Percentiles rank a stretch among this genome's conserved stretches.
phyloP scores from a whole-genome alignment of 805 yeast species.

The Kuraishia ogatae region DNA sequence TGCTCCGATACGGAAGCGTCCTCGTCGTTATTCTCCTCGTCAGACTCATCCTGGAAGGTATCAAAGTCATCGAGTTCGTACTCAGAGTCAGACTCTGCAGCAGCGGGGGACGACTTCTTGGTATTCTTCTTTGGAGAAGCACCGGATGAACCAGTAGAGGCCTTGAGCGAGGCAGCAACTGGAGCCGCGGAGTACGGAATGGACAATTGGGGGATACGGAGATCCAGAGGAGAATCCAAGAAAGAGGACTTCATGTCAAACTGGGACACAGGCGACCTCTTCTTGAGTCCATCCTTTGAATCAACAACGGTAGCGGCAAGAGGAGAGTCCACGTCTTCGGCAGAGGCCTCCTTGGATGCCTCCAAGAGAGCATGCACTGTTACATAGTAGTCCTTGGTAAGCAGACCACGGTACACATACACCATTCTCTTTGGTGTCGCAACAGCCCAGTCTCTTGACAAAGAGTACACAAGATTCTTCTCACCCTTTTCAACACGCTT shows the following conservation, averaged over 20 bases:
- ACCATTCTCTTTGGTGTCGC: slow-evolving; percentile 87
- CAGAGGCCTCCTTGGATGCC: slow-evolving; percentile 28
- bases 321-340: slow-evolving; percentile 6
- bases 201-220: slow-evolving; percentile 27
- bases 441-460: slow-evolving; percentile 86
- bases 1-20: slow-evolving; percentile 6
- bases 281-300: not conserved
- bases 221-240: slow-evolving; percentile 21
- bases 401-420: slow-evolving; percentile 71
- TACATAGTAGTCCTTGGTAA: slow-evolving; percentile 66
- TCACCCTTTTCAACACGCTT: slow-evolving; percentile 83
- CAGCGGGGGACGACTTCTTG: slow-evolving; percentile 7
- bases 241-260: slow-evolving; percentile 14
- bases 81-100: slow-evolving; percentile 26
- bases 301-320: not conserved
- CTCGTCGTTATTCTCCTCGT: slow-evolving; percentile 30
- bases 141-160: slow-evolving; percentile 3
- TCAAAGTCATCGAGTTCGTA: slow-evolving; percentile 38
- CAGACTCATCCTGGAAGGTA: slow-evolving; percentile 20
- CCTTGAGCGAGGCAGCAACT: slow-evolving; percentile 54
- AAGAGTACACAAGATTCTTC: slow-evolving; percentile 57
- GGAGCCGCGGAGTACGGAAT: slow-evolving; percentile 75
- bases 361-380: slow-evolving; percentile 64
- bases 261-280: not conserved
- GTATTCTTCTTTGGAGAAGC: slow-evolving; percentile 3